phyloP scores from a whole-genome alignment of 768 basidiomycete species.

The Paxillus rubicundulus region DNA sequence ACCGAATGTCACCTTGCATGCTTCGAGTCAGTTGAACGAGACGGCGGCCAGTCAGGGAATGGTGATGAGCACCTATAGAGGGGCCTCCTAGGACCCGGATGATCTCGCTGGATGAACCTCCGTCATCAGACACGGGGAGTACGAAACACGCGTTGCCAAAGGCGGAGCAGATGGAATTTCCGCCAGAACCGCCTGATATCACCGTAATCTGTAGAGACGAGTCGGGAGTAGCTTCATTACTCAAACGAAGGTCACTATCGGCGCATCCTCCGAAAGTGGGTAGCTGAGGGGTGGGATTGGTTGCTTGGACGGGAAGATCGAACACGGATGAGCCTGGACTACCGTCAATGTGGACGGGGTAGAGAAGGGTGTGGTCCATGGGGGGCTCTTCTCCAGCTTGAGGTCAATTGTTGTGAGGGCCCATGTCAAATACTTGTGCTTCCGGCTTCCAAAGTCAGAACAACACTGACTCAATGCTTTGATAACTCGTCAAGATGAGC shows the following conservation, averaged over 20 bases:
- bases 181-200: slow-evolving; percentile 92
- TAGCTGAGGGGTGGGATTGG: slow-evolving; percentile 19
- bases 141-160: slow-evolving; percentile 79
- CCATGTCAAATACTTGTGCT: background rate
- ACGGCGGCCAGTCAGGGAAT: slow-evolving; percentile 12
- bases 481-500: background rate
- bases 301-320: slow-evolving; percentile 57
- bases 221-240: slow-evolving; percentile 5
- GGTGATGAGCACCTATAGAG: slow-evolving; percentile 59
- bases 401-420: background rate
- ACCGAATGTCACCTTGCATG: slow-evolving; percentile 76
- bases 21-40: slow-evolving; percentile 8
- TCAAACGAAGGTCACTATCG: slow-evolving; percentile 1
- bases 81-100: slow-evolving; percentile 87
- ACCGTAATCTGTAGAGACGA: slow-evolving; percentile 56
- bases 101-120: slow-evolving; percentile 93
- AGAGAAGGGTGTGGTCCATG: slow-evolving; percentile 18
- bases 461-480: no score
- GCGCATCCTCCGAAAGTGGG: slow-evolving; percentile 13
- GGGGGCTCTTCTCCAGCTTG: background rate
- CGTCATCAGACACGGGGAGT: slow-evolving; percentile 93
- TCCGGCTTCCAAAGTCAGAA: no score
- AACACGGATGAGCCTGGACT: slow-evolving; percentile 76
- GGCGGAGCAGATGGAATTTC: slow-evolving; percentile 86
- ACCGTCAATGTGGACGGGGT: slow-evolving; percentile 18